Evolutionary conservation across 768 basidiomycete genomes (phyloP), one percentile per base, ranked within the genome.

Genomic region (Hygrophorus pudorinus): DNA sequence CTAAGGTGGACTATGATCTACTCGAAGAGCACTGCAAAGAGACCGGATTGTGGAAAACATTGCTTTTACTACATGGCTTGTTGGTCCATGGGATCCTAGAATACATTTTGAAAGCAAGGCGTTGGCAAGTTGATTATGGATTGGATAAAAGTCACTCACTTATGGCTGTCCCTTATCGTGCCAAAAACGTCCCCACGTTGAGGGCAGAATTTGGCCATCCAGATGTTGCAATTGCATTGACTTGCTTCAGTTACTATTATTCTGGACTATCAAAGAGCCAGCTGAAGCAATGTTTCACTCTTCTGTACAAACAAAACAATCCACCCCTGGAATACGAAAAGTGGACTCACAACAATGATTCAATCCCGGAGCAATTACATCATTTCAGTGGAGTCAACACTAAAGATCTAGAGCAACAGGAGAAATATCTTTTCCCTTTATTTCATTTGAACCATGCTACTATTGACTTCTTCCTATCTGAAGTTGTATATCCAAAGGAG

Each of bases 51-150:
- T 71, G 69, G 66, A 57, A 53, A 13, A 49, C 53, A 24, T 42
- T 76, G 11, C 59, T 76, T 1, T 57, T 75, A 1, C 57, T 70
- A 7, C 67, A 73, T 1, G 74, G 74, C 1, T 54, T 76, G 1
- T 44, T 76, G 27, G 65, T 59, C 0, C 55, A 59, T 1, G 69
- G 67, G 0, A 63, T 77, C 7, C 56, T 77, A 1, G 31, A 55
- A 2, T 65, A 66, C 38, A 54, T 56, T 1, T 53, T 77, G 0
- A 54, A 52, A 24, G 58, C 65, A 13, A 62, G 59, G 37, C 64
- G 72, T 9, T 76, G 72, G 71, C 53, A 74, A 24, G 75, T 76
- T 0, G 68, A 76, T 36, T 77, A 72, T 48, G 75, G 75, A 2
- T 63, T 73, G 4, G 68, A 70, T 38, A 51, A 51, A 1, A 48